Evolutionary conservation across 495 filamentous ascomycete species (phyloP), one percentile per base, ranked within the genome.

Genomic region (Venustampulla echinocandica): DNA sequence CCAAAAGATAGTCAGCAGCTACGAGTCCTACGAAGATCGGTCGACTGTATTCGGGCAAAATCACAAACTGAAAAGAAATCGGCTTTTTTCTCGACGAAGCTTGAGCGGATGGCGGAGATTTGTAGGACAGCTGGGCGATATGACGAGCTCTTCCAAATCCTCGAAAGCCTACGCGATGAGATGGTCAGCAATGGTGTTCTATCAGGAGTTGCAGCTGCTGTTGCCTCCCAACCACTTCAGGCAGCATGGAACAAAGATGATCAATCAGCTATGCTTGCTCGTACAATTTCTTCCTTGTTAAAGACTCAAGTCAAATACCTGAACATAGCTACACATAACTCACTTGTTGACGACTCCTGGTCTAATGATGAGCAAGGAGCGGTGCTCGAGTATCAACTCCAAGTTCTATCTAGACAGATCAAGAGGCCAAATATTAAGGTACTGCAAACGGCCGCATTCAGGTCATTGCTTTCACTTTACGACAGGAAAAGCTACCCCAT

Each of bases 361-460:
- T 34, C 49, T 19, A 23, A 20, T 13, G 55, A 55, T 0, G 69
- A 78, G 46, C 67, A 65, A 38, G 71, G 68, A 4, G 69, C 66
- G 13, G 63, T 68, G 10, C 55, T 76, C 21, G 74, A 78, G 50
- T 69, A 75, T 33, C 61, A 66, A 27, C 44, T 76, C 18, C 58
- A 70, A 24, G 21, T 42, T 1, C n/a, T 58, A 11, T 50, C 43
- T 1, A 47, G 11, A 3, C 44, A 55, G 37, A 14, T 46, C 5
- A 43, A 20, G n/a, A 24, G 44, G 2, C 37, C 44, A 2, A 30
- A 30, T 10, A 4, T 15, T 14, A 33, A 11, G 14, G n/a, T 13
- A 9, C 46, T 59, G 3, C 47, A 37, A 27, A 32, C 19, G 4
- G 43, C 25, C 18, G 36, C 47, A 4, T 44, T 49, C n/a, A 27